Evolutionary conservation across 106 monocot genomes (phyloP).

Genomic region (Iris macrosiphon): DNA sequence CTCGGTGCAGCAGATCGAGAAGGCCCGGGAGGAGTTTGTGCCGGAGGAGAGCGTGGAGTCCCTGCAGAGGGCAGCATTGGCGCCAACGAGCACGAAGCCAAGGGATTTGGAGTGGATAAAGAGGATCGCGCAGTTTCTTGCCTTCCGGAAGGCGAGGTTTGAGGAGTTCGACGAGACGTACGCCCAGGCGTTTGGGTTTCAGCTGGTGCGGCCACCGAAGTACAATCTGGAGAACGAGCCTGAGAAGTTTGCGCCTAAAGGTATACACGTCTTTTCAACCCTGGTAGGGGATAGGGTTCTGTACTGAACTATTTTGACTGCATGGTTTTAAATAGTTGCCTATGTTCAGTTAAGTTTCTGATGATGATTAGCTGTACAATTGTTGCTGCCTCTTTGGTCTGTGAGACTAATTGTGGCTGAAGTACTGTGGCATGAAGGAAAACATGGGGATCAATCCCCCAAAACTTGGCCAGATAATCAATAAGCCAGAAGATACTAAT

Average conservation of each 20-base stretch:
- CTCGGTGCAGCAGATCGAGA: slow-evolving; percentile 42
- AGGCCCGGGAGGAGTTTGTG: slow-evolving; percentile 37
- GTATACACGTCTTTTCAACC: slow-evolving; percentile 32
- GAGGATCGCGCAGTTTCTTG: slow-evolving; percentile 23
- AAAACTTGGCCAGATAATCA: no score
- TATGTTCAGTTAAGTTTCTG: no score
- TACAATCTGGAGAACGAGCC: slow-evolving; percentile 17
- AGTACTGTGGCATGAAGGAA: no score
- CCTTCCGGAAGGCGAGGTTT: slow-evolving; percentile 35
- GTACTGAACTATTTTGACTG: slow-evolving; percentile 11
- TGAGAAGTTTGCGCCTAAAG: slow-evolving; percentile 36
- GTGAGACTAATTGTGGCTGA: no score
- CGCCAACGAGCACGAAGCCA: no score
- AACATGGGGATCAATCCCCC: no score
- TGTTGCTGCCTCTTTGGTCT: no score
- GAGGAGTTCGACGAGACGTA: slow-evolving; percentile 64
- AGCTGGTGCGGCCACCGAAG: slow-evolving; percentile 23
- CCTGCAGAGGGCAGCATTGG: background rate
- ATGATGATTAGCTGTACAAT: no score
- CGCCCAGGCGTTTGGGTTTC: slow-evolving; percentile 59
- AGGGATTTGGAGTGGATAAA: slow-evolving; percentile 15
- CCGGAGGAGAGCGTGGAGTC: slow-evolving; percentile 8
- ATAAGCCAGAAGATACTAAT: no score
- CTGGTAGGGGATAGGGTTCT: slow-evolving; percentile 18
- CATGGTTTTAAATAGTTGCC: no score